phyloP scores from a whole-genome alignment of 805 yeast genomes.

The Monosporozyma aquatica region DNA sequence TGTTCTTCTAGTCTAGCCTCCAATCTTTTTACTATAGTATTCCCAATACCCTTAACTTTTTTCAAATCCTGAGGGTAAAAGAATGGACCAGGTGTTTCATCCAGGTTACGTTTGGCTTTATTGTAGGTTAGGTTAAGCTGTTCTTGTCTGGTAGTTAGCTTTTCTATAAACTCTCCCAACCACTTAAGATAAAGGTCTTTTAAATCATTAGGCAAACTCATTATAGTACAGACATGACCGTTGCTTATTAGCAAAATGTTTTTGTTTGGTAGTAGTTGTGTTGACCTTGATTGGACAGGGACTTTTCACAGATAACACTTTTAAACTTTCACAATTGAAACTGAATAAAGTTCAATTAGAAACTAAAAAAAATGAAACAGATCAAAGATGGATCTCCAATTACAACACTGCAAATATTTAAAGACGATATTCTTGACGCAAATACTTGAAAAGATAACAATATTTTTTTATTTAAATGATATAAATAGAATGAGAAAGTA shows the following conservation, averaged over 20 bases:
- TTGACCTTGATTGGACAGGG: too few relatives aligned
- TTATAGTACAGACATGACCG: slow-evolving; percentile 8
- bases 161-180: slow-evolving; percentile 46
- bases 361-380: neutral
- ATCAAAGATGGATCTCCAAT: neutral
- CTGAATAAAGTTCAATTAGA: too few relatives aligned
- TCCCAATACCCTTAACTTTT: slow-evolving; percentile 62
- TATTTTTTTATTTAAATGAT: slow-evolving; percentile 1
- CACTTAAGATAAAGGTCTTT: slow-evolving; percentile 46
- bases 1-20: slow-evolving; percentile 39
- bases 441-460: slow-evolving; percentile 1
- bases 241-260: too few relatives aligned
- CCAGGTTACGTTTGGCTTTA: slow-evolving; percentile 48
- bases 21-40: slow-evolving; percentile 48
- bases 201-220: slow-evolving; percentile 40
- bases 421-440: too few relatives aligned
- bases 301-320: too few relatives aligned
- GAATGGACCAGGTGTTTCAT: slow-evolving; percentile 37
- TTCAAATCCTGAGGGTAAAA: slow-evolving; percentile 49
- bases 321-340: too few relatives aligned
- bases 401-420: neutral
- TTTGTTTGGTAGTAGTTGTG: too few relatives aligned
- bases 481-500: slow-evolving; percentile 3
- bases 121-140: slow-evolving; percentile 45
- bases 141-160: slow-evolving; percentile 40